phyloP scores from a whole-genome alignment of 2,329 filamentous ascomycete species.

The Chalaropsis ovoidea region DNA sequence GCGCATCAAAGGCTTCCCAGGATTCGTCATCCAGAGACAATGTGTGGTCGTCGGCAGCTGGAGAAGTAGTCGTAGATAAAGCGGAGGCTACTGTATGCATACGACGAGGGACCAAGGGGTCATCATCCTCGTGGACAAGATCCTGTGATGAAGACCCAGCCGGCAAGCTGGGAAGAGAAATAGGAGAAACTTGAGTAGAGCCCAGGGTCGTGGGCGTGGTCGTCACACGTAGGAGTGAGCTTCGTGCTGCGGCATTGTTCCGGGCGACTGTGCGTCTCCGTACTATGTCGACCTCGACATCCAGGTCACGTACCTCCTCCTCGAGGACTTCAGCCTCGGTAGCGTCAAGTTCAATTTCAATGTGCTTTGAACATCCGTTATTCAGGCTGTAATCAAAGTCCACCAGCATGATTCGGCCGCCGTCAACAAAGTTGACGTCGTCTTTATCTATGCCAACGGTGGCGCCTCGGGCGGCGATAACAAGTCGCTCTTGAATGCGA shows the following conservation, averaged over 20 bases:
- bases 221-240: conserved; percentile 41
- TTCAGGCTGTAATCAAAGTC: conserved; percentile 58
- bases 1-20: conserved; percentile 53
- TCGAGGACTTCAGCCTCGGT: conserved; percentile 58
- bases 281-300: conserved; percentile 68
- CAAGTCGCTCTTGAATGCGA: conserved; percentile 46
- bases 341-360: conserved; percentile 65
- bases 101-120: conserved; percentile 45
- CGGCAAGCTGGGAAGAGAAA: neutral
- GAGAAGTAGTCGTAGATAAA: neutral
- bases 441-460: conserved; percentile 57
- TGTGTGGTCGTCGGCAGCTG: conserved; percentile 17
- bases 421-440: conserved; percentile 65
- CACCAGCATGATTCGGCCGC: conserved; percentile 60
- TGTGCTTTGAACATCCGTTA: conserved; percentile 47
- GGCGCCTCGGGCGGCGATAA: conserved; percentile 64
- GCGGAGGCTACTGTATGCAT: conserved; percentile 28
- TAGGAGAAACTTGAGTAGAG: neutral
- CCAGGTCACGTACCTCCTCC: conserved; percentile 64
- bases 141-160: neutral
- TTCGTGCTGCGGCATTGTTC: conserved; percentile 41
- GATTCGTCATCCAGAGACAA: conserved; percentile 25
- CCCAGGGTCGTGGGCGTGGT: conserved; percentile 31
- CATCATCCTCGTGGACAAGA: conserved; percentile 32
- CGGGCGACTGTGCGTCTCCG: conserved; percentile 62